Base-by-base conservation (phyloP, 2,329 filamentous ascomycete genomes). In the Chrysosporium queenslandicum region DNA sequence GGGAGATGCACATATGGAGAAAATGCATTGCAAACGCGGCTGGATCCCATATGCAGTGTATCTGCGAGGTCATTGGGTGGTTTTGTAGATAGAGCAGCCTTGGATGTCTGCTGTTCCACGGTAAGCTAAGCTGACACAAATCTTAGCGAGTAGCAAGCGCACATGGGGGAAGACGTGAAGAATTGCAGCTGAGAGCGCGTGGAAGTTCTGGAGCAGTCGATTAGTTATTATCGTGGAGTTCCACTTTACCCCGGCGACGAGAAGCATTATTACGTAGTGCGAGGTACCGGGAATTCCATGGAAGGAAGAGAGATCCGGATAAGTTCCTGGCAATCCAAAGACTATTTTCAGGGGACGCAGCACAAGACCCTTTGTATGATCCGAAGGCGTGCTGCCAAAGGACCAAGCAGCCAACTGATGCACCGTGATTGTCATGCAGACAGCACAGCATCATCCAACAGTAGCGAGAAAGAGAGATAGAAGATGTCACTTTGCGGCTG, bases 191-290 rank as follows among this genome's bases (percentile, higher is more conserved):
- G 4, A 6, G 18, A 40, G n/a, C 8, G 14, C 14, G 18, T 11
- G 45, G 9, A 27, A 37, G 45, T 47, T 47, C 45, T 47, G 45
- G 45, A 47, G 30, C 45, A 47, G 32, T 47, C 45, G 45, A 37
- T 47, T 20, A 36, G 3, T 9, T 29, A 29, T 46, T 46, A 46
- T 46, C 43, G 29, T 34, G 43, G 12, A 14, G 43, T 46, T 46
- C 43, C 43, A 46, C 43, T 34, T 23, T 42, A 46, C 43, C 43
- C 43, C 29, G 29, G 43, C 25, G 29, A 34, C 34, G 27, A 40
- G 7, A 34, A 18, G 29, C 43, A 46, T 20, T n/a, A 27, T 47
- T 47, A 47, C 45, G 45, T 47, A 47, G 3, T 5, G 16, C 2
- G 14, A 9, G 3, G 16, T 18, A 34, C 43, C 43, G 29, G 14